phyloP scores from a whole-genome alignment of 176 grass and related monocot genomes.

The Echinochloa phyllopogon region DNA sequence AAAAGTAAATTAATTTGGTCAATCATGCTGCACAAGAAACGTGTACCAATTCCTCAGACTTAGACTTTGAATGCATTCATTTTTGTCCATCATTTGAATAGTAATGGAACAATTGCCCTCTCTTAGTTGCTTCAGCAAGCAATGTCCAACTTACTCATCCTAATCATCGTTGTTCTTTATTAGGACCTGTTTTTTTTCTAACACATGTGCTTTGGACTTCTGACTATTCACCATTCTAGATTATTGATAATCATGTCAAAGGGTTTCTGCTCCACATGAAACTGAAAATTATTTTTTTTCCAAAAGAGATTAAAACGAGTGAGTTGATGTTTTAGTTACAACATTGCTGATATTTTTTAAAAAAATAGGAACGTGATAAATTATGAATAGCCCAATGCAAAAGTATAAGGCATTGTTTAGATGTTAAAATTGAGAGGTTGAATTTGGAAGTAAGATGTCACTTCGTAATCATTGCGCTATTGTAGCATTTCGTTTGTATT shows the following conservation, averaged over 20 bases:
- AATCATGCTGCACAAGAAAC: slow-evolving; percentile 11
- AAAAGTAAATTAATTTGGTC: not conserved
- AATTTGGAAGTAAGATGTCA: no score
- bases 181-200: not conserved
- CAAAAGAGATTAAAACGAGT: not conserved
- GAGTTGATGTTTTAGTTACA: not conserved
- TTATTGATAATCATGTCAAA: slow-evolving; percentile 10
- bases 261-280: not conserved
- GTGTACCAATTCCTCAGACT: not conserved
- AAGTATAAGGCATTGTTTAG: no score
- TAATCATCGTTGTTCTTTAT: not conserved
- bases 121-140: slow-evolving; percentile 31
- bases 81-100: slow-evolving; percentile 13
- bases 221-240: not conserved
- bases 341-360: not conserved
- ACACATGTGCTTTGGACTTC: slow-evolving; percentile 17
- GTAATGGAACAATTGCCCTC: not conserved
- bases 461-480: no score
- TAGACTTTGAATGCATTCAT: not conserved
- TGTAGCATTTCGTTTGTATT: no score
- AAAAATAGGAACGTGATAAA: not conserved
- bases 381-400: slow-evolving; percentile 17
- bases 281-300: not conserved
- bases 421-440: no score
- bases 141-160: not conserved